Evolutionary conservation across 768 basidiomycete genomes (phyloP).

Genomic region (Strobilomyces echinocephalus): DNA sequence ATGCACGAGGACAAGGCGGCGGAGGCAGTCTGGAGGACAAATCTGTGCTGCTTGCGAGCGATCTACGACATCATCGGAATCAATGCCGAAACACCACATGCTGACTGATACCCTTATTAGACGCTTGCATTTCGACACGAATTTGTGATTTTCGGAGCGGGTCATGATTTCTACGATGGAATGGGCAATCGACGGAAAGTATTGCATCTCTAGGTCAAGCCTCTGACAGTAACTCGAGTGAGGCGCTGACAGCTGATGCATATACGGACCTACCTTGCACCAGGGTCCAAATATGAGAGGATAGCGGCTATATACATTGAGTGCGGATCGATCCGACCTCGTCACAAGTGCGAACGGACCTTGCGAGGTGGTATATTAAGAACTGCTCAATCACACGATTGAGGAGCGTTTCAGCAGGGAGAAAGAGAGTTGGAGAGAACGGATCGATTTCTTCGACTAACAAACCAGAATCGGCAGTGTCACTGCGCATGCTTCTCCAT

Average conservation of each 20-base stretch:
- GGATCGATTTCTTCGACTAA: constrained; percentile 38
- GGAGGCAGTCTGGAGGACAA: constrained; percentile 25
- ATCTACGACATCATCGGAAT: constrained; percentile 18
- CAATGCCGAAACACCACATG: background rate
- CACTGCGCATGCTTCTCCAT: constrained; percentile 30
- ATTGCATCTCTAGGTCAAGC: constrained; percentile 48
- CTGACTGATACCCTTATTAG: constrained; percentile 44
- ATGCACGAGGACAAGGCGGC: constrained; percentile 26
- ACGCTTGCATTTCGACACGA: constrained; percentile 40
- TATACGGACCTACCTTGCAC: constrained; percentile 45
- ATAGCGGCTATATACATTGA: constrained; percentile 50
- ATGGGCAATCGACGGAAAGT: constrained; percentile 44
- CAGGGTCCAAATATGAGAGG: constrained; percentile 73
- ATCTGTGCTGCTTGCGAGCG: constrained; percentile 22
- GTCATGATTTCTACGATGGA: constrained; percentile 49
- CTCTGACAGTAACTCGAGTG: constrained; percentile 37
- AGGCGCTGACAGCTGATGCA: constrained; percentile 3
- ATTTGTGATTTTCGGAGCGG: constrained; percentile 47
- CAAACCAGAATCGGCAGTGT: constrained; percentile 17
- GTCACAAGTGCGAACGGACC: constrained; percentile 34
- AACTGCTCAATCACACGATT: constrained; percentile 52
- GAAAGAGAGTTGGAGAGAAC: constrained; percentile 50
- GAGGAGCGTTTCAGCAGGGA: constrained; percentile 51
- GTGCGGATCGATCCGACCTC: constrained; percentile 7
- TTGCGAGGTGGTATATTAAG: constrained; percentile 53